A percentile compares a stretch with the other conserved stretches of the same genome.
Conservation (phyloP, 257 asterid genomes). For the Solanum microdontum region DNA sequence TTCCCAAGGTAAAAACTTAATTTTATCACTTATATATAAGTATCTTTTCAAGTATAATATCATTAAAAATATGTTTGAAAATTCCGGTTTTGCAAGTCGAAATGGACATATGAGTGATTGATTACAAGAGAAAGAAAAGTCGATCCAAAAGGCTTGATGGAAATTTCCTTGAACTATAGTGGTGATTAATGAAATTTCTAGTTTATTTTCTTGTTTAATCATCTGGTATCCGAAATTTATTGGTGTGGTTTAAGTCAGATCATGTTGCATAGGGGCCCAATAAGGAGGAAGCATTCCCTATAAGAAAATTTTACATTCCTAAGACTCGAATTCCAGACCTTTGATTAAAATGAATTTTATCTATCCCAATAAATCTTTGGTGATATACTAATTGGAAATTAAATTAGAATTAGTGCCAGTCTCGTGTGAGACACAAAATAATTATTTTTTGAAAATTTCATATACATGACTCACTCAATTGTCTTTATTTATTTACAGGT, state of each 20-base stretch:
- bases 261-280: fast-evolving
- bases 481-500: conserved; percentile 14
- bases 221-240: not conserved
- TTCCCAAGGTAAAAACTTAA: conserved; percentile 33
- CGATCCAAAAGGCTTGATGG: not conserved
- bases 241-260: not conserved
- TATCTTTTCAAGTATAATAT: not conserved
- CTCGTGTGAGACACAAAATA: not conserved
- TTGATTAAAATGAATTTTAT: not conserved
- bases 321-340: not conserved
- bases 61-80: not conserved
- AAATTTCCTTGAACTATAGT: not conserved
- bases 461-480: not conserved
- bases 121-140: not conserved
- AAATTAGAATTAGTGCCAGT: not conserved
- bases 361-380: not conserved
- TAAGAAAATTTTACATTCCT: not conserved
- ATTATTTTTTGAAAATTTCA: not conserved
- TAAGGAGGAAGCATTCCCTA: not conserved
- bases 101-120: not conserved
- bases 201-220: not conserved
- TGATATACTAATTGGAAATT: not conserved
- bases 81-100: not conserved
- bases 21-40: not conserved
- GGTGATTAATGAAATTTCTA: not conserved